Conservation (phyloP, 352 stramenopile genomes). For the Globisporangium solare region DNA sequence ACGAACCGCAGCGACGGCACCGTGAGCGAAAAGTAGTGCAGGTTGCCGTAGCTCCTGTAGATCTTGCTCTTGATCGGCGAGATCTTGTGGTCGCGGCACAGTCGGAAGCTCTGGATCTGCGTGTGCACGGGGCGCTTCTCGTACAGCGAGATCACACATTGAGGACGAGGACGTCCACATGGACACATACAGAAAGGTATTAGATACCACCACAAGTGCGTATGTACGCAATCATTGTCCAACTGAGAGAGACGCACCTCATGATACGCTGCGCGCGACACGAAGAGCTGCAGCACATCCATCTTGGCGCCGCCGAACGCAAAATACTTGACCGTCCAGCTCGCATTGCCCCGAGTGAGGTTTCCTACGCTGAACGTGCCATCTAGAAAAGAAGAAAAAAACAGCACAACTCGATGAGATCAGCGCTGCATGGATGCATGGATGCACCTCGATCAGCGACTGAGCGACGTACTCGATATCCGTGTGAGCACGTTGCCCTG, state of each 20-base stretch:
- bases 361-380: constrained; percentile 83
- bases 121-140: constrained; percentile 79
- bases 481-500: constrained; percentile 67
- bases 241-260: constrained; percentile 32
- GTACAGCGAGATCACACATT: constrained; percentile 83
- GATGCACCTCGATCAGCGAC: not conserved
- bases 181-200: constrained; percentile 2
- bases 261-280: constrained; percentile 77
- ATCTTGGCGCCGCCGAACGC: constrained; percentile 77
- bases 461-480: constrained; percentile 60
- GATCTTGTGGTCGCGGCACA: constrained; percentile 82
- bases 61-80: constrained; percentile 86
- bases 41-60: constrained; percentile 82
- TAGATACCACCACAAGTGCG: not conserved
- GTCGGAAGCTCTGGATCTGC: constrained; percentile 79
- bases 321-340: constrained; percentile 78
- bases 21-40: constrained; percentile 82
- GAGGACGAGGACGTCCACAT: not conserved
- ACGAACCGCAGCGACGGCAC: constrained; percentile 79
- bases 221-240: not conserved
- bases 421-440: not conserved
- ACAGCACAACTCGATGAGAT: constrained; percentile 5
- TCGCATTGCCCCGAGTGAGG: constrained; percentile 69
- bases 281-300: constrained; percentile 81
- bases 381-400: constrained; percentile 26